Base-by-base conservation (phyloP, 176 grass and related monocot genomes). In the Lolium perenne region DNA sequence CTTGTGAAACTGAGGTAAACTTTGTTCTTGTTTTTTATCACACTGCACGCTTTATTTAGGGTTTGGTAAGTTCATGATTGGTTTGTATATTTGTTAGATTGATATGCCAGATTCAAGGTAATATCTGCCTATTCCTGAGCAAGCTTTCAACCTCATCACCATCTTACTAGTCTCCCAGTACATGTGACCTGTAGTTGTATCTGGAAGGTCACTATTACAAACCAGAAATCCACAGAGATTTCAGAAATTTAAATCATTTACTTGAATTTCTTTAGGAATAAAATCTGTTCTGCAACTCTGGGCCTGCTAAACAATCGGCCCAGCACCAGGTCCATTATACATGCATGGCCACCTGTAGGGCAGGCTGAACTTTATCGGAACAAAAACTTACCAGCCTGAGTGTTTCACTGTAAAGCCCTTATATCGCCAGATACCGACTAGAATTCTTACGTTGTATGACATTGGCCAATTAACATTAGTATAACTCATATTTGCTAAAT, bases 1-100 rank as follows among this genome's bases (percentile, higher is more conserved):
- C 88, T 22, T 71, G 51, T 50, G 71, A 86, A 82, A 86, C 26
- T 22, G 4, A 82, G 83, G 71, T 86, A 53, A 82, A 16, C 48
- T 0, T 57, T 21, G 12, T 16, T 71, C 2, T 13, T 22, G 7
- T 45, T 45, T 21, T 45, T 38, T 8, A 69, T 10, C 2, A 40
- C 18, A 18, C 35, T 0, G 16, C 26, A 35, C 1, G 0, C 7
- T 41, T 18, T 18, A 1, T 45, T 23, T 15, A 38, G 18, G 47
- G 1, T 40, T 80, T 61, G 17, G 2, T 12, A 15, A 21, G 7
- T 7, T 32, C 16, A 59, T 86, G 48, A 4, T 32, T 47, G 17
- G 13, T 71, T 86, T 79, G 25, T 18, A 56, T 77, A 67, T 53
- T 67, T 85, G 13, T 53, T 69, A 14, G 38, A 9, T 79, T 72